Conservation (phyloP, 495 filamentous ascomycete species). For the Saxophila tyrrhenica region DNA sequence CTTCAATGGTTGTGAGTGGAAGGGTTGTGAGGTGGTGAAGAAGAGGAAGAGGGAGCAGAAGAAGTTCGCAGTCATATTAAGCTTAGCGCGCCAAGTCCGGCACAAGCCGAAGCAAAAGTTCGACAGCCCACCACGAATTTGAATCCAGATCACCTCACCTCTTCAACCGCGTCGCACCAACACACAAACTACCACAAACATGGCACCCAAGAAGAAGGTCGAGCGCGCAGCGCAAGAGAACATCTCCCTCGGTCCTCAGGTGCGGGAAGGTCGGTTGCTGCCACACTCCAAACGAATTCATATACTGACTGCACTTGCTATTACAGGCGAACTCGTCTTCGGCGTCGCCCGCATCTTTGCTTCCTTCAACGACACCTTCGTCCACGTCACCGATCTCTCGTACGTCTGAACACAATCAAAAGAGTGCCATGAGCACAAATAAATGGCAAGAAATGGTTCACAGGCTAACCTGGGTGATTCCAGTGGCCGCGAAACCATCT, state of each 20-base stretch:
- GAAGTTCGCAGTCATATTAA: background rate
- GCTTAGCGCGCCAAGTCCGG: background rate
- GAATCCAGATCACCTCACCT: background rate
- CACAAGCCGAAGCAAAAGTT: background rate
- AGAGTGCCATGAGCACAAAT: background rate
- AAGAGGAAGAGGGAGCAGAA: background rate
- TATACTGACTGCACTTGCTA: background rate
- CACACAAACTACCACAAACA: conserved; percentile 3
- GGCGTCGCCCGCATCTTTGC: conserved; percentile 99
- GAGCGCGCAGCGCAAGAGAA: conserved; percentile 76
- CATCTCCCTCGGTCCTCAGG: conserved; percentile 93
- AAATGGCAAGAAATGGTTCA: conserved; percentile 9
- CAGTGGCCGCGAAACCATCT: conserved; percentile 99
- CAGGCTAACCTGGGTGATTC: conserved; percentile 58
- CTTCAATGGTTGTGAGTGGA: too few species aligned
- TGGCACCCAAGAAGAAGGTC: conserved; percentile 63
- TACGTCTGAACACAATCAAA: conserved; percentile 41
- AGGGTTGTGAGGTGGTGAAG: background rate
- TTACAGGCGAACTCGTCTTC: conserved; percentile 86
- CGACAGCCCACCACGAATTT: background rate
- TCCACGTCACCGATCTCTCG: conserved; percentile 98
- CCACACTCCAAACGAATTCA: background rate
- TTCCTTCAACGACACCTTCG: conserved; percentile 97
- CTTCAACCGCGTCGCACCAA: background rate
- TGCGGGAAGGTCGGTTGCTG: conserved; percentile 60